Evolutionary conservation across 2,329 filamentous ascomycete genomes (phyloP), one percentile per base, ranked within the genome.

Genomic region (Botryotinia convoluta): DNA sequence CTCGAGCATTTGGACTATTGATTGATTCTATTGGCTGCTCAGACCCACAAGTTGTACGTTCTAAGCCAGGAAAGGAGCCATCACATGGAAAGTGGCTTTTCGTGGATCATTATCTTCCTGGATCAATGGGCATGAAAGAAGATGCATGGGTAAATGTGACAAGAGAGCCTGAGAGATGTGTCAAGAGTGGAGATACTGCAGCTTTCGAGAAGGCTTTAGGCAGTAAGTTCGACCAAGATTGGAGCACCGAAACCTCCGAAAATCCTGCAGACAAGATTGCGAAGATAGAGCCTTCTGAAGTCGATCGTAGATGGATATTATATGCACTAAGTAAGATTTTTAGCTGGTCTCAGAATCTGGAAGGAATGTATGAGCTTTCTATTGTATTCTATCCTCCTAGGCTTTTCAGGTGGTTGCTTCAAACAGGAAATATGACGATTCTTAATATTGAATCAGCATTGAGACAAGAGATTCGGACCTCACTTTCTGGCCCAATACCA

Each of bases 1-100:
- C 87, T 54, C 87, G 87, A 57, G 83, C 84, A 1, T 86, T 89
- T 69, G 90, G 91, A 14, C 84, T 93, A 12, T 83, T 95, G 39
- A 91, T 93, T 48, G 92, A 95, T 79, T 92, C 92, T 0, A 88
- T 95, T 71, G 91, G 92, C 2, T 90, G 90, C 74, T 92, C 91
- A 4, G 83, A 88, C 8, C 73, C 84, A 1, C 81, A 76, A 77
- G 83, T 57, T 76, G 45, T 62, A 44, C 81, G 78, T 37, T 68
- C 77, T 32, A 71, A 71, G 18, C 69, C 67, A 35, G 75, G 62
- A n/a, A 75, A 74, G 54, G 72, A 71, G 39, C 61, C 45, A 14
- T 26, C 42, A 7, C 48, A 44, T 35, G 57, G 74, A 32, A 72
- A 72, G 16, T 74, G 76, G 57, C 72, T 71, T 39, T 80, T 79